Evolutionary conservation across 2,329 filamentous ascomycete species (phyloP), one percentile per base, ranked within the genome.

Genomic region (Xylariaceae sp.): DNA sequence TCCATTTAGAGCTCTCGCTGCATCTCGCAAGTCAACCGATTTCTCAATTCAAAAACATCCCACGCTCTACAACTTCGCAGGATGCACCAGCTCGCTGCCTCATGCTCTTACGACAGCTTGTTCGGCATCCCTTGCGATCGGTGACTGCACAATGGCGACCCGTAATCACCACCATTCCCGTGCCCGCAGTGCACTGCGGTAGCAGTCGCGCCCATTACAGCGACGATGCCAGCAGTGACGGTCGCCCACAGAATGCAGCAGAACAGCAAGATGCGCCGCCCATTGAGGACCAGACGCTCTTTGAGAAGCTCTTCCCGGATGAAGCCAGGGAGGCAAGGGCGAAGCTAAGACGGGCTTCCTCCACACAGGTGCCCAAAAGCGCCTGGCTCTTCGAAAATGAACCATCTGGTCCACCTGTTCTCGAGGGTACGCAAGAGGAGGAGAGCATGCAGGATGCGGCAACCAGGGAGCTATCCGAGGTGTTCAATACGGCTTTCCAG

Each of bases 301-400:
- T 76, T 60, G 74, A 77, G 55, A 77, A 82, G 64, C 76, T 86
- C 0, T 85, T 85, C 64, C 82, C 83, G 4, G 79, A 82, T 64
- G 77, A 80, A 57, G 71, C 71, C 15, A 73, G 71, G 63, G 60
- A 15, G 10, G 49, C 48, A 6, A 48, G 57, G 63, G 61, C 48
- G 13, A 57, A 23, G n/a, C 23, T n/a, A 37, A 37, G 11, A n/a
- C n/a, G 37, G 3, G 54, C 35, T 18, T 52, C 49, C 9, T 39
- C 56, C 7, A 13, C 35, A 45, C 45, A 56, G 13, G 39, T 18
- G 37, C 49, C 35, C 45, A 61, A 47, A 17, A 57, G 47, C 45
- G 63, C 66, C 23, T 65, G 73, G 63, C 63, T 69, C 53, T 53
- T 58, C 37, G 13, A 57, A 39, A 52, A 53, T 30, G 59, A 65